Evolutionary conservation across 495 filamentous ascomycete species (phyloP), one percentile per base, ranked within the genome.

Genomic region (Chlorociboria aeruginascens): DNA sequence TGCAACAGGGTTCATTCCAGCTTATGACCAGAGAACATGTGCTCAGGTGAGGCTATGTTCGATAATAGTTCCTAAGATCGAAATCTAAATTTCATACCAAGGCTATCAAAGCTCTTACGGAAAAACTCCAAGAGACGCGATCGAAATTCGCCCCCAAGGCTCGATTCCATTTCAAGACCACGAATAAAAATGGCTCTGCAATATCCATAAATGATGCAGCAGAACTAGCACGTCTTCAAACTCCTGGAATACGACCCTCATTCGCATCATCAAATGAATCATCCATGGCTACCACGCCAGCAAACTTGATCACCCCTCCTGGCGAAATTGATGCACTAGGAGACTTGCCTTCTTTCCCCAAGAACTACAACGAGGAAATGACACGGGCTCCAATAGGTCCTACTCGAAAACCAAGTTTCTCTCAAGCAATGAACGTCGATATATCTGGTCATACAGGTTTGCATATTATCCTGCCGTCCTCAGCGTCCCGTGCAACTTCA

Each of bases 1-100:
- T 66, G 73, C 79, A 7, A 73, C 78, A 1, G 73, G 70, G 50
- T 82, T 79, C 47, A 71, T 89, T 25, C 83, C 85, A 6, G 74
- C 83, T 3, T 85, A 87, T 55, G 85, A 90, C 48, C 85, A 87
- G 59, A 70, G 83, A 50, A 77, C 78, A 14, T 89, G 85, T 58
- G 69, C 76, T 31, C 79, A 85, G 55, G 83, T 85, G 68, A 28
- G 61, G 48, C 35, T 25, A 25, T 4, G 20, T 25, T 4, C 4
- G 20, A 25, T 25, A 25, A 25, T 25, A 25, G 4, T 4, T 4
- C 20, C 20, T 25, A 25, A 25, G 20, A 25, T 25, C 20, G 1
- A 4, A 4, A 25, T 25, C 20, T 25, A 25, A 25, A 1, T 25
- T 25, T 25, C 2, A 25, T 25, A 4, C 29, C 16, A 44, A 87